These are phyloP conservation scores for Pythium myriotylum DNA, from an alignment of 352 stramenopile genomes.

Conservation along the genomic window DNA sequence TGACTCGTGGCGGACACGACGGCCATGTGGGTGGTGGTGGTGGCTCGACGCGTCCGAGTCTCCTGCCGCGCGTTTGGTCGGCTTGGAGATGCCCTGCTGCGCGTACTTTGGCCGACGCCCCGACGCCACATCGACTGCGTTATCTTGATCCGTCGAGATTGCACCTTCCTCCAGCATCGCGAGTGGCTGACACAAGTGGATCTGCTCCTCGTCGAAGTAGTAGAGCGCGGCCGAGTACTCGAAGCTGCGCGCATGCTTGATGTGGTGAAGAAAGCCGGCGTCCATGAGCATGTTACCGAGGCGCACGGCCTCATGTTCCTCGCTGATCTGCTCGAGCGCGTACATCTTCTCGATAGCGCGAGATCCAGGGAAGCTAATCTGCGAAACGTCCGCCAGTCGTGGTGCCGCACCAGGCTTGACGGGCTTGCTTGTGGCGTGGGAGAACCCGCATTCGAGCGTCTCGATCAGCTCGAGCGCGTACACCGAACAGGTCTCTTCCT, in stretches of 20 bases:
- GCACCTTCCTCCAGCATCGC: constrained; percentile 32
- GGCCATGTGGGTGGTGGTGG: neutral
- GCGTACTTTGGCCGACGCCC: constrained; percentile 9
- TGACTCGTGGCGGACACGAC: constrained; percentile 9
- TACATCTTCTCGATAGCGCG: constrained; percentile 28
- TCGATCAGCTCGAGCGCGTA: constrained; percentile 34
- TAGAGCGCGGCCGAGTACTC: constrained; percentile 30
- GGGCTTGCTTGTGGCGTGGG: constrained; percentile 2
- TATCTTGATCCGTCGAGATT: constrained; percentile 16
- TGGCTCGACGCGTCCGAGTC: constrained; percentile 10
- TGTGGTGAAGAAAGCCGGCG: constrained; percentile 36
- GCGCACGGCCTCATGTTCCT: constrained; percentile 33
- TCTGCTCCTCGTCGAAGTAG: constrained; percentile 36
- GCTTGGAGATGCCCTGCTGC: constrained; percentile 2
- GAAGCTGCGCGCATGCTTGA: constrained; percentile 34
- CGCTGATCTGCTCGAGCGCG: constrained; percentile 12
- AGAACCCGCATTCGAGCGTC: constrained; percentile 12
- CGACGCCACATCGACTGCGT: neutral
- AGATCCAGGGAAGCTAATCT: constrained; percentile 32
- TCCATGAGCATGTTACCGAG: constrained; percentile 45
- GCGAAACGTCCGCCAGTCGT: constrained; percentile 2
- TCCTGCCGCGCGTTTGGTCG: neutral
- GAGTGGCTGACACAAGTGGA: constrained; percentile 32
- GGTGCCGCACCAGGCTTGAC: neutral
- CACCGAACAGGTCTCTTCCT: constrained; percentile 26